A percentile compares a stretch with the other conserved stretches of the same genome.
Evolutionary conservation across 805 yeast genomes (phyloP).

Genomic region (Kodamaea kaohsiungensis): DNA sequence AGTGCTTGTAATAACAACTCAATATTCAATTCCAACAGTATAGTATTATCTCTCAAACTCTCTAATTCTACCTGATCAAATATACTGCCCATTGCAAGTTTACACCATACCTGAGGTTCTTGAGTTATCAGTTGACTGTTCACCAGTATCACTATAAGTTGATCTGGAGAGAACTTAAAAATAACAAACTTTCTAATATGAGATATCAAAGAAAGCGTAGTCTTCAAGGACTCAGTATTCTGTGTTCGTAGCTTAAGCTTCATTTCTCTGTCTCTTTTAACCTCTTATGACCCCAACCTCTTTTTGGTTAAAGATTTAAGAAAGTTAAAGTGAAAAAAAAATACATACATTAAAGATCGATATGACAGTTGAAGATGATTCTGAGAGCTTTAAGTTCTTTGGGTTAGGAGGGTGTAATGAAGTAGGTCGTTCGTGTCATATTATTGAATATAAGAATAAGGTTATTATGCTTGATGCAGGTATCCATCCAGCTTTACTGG

Average conservation of each 20-base stretch:
- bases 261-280: conserved; percentile 16
- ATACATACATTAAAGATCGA: neutral
- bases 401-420: conserved; percentile 98
- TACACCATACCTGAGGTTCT: conserved; percentile 73
- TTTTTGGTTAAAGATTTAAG: conserved; percentile 21
- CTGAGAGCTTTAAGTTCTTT: conserved; percentile 60
- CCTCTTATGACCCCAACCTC: neutral
- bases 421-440: conserved; percentile 96
- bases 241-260: conserved; percentile 28
- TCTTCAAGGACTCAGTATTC: conserved; percentile 29
- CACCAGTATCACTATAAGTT: conserved; percentile 51
- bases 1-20: conserved; percentile 62
- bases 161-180: conserved; percentile 53
- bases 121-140: conserved; percentile 39
- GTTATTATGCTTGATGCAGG: conserved; percentile 98
- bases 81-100: conserved; percentile 44
- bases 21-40: conserved; percentile 61
- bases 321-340: neutral
- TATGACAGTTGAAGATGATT: conserved; percentile 22
- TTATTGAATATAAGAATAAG: conserved; percentile 88
- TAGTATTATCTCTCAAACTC: conserved; percentile 53
- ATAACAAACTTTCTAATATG: conserved; percentile 56
- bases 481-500: conserved; percentile 92
- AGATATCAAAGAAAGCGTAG: conserved; percentile 51
- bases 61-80: conserved; percentile 53